Evolutionary conservation across 306 rosid genomes (phyloP), one percentile per base, ranked within the genome.

Genomic region (Lagenaria siceraria): DNA sequence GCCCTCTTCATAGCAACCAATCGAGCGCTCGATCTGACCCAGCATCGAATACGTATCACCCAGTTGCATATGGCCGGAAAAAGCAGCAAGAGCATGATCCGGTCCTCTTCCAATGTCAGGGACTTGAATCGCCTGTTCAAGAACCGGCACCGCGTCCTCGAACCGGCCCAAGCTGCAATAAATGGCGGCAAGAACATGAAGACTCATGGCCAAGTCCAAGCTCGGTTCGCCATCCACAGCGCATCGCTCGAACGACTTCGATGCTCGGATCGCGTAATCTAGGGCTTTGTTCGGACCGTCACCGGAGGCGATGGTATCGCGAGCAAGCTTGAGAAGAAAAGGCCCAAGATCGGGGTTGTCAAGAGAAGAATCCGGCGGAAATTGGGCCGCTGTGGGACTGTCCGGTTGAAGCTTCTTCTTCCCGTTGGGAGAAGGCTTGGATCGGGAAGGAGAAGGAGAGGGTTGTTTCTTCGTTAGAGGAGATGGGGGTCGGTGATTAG

Each of bases 301-400:
- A 8, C 99, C 98, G 2, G 98, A 92, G 40, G 99, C 98, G 36
- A 96, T 96, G 13, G 99, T 89, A 75, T 92, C 97, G 0, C 98
- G 86, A 15, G 99, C 98, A 1, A 96, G 84, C 78, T 96, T 92
- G 18, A 96, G 98, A 1, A 95, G 95, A 61, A 95, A 95, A 3
- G 99, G 99, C 1, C 97, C 99, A 63, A 96, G 99, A 96, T 96
- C 99, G 58, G 99, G 98, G 80, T 96, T 96, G 82, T 96, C 98
- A 1, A 96, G 92, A 1, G 97, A 91, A 36, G 92, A 85, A 27
- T 90, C 98, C 0, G 92, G 66, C 11, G 75, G 74, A 24, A 35
- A 80, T 40, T 86, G 85, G 61, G 80, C 46, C 6, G 86, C 86
- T 81, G 81, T 85, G 0, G 97, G 96, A 33, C 87, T 85, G 8